These are phyloP conservation scores for Hypericum perforatum DNA, from an alignment of 345 rosid genomes.

Conservation along the genomic window DNA sequence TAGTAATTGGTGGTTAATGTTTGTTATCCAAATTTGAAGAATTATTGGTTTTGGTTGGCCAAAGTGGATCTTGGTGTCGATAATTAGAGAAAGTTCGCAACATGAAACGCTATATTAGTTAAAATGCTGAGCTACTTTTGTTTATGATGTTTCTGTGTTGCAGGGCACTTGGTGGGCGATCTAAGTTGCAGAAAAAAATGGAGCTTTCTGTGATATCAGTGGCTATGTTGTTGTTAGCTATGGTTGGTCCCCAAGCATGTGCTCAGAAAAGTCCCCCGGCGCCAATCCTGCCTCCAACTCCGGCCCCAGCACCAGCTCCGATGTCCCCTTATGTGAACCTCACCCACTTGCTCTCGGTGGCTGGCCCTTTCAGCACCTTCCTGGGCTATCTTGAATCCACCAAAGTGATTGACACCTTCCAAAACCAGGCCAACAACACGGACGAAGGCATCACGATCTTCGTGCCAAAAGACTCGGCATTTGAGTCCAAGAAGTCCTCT, in stretches of 20 bases:
- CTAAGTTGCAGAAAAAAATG: slow-evolving; percentile 25
- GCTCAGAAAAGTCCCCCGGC: slow-evolving; percentile 58
- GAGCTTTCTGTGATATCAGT: slow-evolving; percentile 27
- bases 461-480: slow-evolving; percentile 77
- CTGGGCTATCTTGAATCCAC: slow-evolving; percentile 56
- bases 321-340: slow-evolving; percentile 58
- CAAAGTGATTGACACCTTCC: slow-evolving; percentile 75
- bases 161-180: slow-evolving; percentile 30
- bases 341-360: slow-evolving; percentile 62
- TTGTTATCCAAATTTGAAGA: too few relatives aligned
- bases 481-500: slow-evolving; percentile 58
- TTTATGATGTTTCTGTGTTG: slow-evolving; percentile 9
- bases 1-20: too few relatives aligned
- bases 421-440: slow-evolving; percentile 82
- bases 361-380: slow-evolving; percentile 77
- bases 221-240: slow-evolving; percentile 23
- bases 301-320: slow-evolving; percentile 80
- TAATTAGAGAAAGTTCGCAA: too few relatives aligned
- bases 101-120: background rate
- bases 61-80: too few relatives aligned
- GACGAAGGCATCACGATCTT: slow-evolving; percentile 81
- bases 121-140: slow-evolving; percentile 2
- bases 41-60: too few relatives aligned
- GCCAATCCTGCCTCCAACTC: slow-evolving; percentile 36
- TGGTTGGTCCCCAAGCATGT: slow-evolving; percentile 26